Percentiles rank a stretch among this genome's conserved stretches.
Conservation (phyloP, 306 rosid genomes). For the Lathyrus sativus region DNA sequence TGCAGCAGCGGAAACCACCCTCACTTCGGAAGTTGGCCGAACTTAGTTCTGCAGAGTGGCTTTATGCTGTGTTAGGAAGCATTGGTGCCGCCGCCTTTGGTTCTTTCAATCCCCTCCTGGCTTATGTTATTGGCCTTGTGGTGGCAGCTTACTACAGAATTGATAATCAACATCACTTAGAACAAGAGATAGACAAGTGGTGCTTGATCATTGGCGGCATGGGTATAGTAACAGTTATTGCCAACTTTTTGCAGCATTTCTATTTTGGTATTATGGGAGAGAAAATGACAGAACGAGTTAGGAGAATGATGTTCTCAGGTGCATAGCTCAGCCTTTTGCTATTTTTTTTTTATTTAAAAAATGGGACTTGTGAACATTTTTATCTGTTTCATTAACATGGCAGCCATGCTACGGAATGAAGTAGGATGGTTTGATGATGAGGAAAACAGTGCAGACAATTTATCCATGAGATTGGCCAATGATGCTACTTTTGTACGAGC, state of each 20-base stretch:
- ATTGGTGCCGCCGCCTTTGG: constrained; percentile 96
- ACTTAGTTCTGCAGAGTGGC: constrained; percentile 94
- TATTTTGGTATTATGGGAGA: constrained; percentile 99
- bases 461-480: constrained; percentile 97
- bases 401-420: constrained; percentile 99
- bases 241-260: constrained; percentile 97
- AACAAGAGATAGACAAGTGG: constrained; percentile 74
- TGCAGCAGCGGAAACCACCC: constrained; percentile 63
- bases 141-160: constrained; percentile 77
- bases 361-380: constrained; percentile 35
- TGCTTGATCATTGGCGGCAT: constrained; percentile 92
- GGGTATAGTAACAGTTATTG: constrained; percentile 95
- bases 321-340: constrained; percentile 32
- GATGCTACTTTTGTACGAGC: constrained; percentile 98
- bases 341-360: constrained; percentile 30
- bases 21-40: constrained; percentile 83
- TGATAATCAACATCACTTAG: constrained; percentile 44
- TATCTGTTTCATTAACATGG: constrained; percentile 42
- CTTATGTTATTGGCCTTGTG: constrained; percentile 86
- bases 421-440: constrained; percentile 98
- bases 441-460: constrained; percentile 92
- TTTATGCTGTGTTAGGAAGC: constrained; percentile 95
- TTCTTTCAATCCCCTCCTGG: constrained; percentile 96
- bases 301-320: constrained; percentile 99
- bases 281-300: constrained; percentile 98